Base-by-base conservation (phyloP, 306 rosid genomes). In the Sesbania bispinosa region DNA sequence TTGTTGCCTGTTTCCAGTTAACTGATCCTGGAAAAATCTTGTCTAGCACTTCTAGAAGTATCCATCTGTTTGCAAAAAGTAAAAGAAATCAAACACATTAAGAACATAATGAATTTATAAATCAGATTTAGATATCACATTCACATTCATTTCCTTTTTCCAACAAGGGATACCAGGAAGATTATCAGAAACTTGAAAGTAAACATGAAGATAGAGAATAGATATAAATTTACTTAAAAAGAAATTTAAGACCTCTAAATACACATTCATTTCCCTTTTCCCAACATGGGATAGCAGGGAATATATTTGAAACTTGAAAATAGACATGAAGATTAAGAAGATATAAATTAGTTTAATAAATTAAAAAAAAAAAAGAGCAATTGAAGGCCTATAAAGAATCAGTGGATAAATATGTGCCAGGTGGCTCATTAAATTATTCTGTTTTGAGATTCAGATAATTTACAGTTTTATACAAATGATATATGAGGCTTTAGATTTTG, bases 1-100 rank as follows among this genome's bases (percentile, higher is more conserved):
- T 95, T 62, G 99, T 82, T 72, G 99, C 92, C n/a, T 83, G 93
- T 76, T 89, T 95, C 97, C 96, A 95, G 77, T 85, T 79, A 65
- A 95, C 97, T 10, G 90, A 85, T 55, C 92, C 96, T 1, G 90
- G 89, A 82, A 90, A 89, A 55, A 95, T 85, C 86, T 41, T 95
- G 86, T 95, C 99, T 64, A 95, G 87, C 51, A 92, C 96, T 85
- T 95, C 96, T 55, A 95, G 60, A 50, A 95, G 97, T 75, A 89
- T 21, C 96, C 97, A 95, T 72, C 99, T 95, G 79, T 78, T 57
- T 26, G 30, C 23, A 55, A 30, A 68, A 71, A 5, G 45, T 62
- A 51, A 80, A 39, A 20, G 55, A 7, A 67, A 69, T 30, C 42
- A 76, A 65, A 33, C 35, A 59, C 43, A n/a, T 61, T 43, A 57